These are phyloP conservation scores for Boletus subcaerulescens DNA, from an alignment of 768 basidiomycete species.

Conservation along the genomic window DNA sequence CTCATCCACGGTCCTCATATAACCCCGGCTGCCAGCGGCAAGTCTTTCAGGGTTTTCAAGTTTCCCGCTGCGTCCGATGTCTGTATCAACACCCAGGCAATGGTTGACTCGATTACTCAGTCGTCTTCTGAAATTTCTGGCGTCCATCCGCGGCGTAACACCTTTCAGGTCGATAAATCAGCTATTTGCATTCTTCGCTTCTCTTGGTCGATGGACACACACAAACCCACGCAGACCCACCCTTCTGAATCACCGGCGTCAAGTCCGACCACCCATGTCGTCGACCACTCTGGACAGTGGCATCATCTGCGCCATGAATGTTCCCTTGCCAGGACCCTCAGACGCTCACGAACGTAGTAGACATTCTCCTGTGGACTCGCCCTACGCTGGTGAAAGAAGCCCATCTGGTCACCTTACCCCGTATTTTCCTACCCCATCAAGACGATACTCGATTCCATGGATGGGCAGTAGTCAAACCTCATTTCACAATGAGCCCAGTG, in stretches of 20 bases:
- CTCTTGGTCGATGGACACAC: constrained; percentile 1
- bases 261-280: background rate
- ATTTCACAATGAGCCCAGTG: constrained; percentile 16
- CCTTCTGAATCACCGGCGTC: background rate
- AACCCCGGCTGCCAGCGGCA: background rate
- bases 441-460: constrained; percentile 10
- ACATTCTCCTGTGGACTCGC: constrained; percentile 13
- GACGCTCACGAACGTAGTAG: background rate
- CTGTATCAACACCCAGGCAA: background rate
- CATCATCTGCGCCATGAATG: constrained; percentile 16
- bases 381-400: constrained; percentile 12
- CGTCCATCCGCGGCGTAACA: background rate
- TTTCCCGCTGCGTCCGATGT: background rate
- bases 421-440: constrained; percentile 8
- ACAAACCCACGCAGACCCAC: background rate
- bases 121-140: constrained; percentile 2
- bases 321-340: constrained; percentile 4
- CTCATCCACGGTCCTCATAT: background rate
- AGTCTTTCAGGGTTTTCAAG: no score
- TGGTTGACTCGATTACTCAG: background rate
- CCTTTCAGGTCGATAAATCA: background rate
- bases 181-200: constrained; percentile 1
- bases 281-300: background rate
- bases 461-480: constrained; percentile 15
- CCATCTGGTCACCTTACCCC: constrained; percentile 22